Conservation (phyloP, 2,329 filamentous ascomycete genomes). For the Cadophora sp. region DNA sequence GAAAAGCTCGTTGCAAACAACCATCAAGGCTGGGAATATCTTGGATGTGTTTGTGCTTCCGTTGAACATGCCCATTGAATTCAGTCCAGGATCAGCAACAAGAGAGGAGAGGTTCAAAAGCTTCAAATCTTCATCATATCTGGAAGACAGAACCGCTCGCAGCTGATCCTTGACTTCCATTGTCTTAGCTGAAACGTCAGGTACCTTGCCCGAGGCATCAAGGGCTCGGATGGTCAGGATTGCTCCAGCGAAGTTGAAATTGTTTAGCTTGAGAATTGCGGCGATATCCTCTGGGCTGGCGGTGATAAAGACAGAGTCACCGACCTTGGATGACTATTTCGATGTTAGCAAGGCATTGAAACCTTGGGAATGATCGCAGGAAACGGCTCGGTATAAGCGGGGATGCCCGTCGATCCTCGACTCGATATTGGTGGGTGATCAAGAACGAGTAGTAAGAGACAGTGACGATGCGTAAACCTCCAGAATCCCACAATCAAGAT, state of each 20-base stretch:
- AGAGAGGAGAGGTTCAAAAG: slow-evolving; percentile 84
- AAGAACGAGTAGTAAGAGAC: slow-evolving; percentile 50
- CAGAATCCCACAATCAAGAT: slow-evolving; percentile 52
- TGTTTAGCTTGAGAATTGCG: slow-evolving; percentile 71
- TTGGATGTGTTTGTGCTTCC: slow-evolving; percentile 67
- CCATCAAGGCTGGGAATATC: slow-evolving; percentile 92
- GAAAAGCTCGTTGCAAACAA: slow-evolving; percentile 80
- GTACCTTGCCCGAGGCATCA: slow-evolving; percentile 26
- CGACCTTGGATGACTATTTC: slow-evolving; percentile 71
- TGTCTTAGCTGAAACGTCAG: slow-evolving; percentile 49
- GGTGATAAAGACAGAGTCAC: slow-evolving; percentile 72
- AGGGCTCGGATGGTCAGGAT: slow-evolving; percentile 61
- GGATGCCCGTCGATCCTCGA: slow-evolving; percentile 38
- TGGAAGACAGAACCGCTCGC: slow-evolving; percentile 71
- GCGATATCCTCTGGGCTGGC: slow-evolving; percentile 69
- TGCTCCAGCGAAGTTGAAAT: slow-evolving; percentile 71
- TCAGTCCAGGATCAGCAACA: slow-evolving; percentile 73
- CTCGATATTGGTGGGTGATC: slow-evolving; percentile 47
- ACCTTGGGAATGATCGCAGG: slow-evolving; percentile 47
- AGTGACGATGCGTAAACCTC: slow-evolving; percentile 45
- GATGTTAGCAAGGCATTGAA: slow-evolving; percentile 65
- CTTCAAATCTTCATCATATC: slow-evolving; percentile 76
- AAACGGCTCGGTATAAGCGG: slow-evolving; percentile 39
- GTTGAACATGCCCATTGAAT: slow-evolving; percentile 75
- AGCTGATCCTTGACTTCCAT: slow-evolving; percentile 73